Base-by-base conservation (phyloP, 495 filamentous ascomycete species). In the Lophium mytilinum region DNA sequence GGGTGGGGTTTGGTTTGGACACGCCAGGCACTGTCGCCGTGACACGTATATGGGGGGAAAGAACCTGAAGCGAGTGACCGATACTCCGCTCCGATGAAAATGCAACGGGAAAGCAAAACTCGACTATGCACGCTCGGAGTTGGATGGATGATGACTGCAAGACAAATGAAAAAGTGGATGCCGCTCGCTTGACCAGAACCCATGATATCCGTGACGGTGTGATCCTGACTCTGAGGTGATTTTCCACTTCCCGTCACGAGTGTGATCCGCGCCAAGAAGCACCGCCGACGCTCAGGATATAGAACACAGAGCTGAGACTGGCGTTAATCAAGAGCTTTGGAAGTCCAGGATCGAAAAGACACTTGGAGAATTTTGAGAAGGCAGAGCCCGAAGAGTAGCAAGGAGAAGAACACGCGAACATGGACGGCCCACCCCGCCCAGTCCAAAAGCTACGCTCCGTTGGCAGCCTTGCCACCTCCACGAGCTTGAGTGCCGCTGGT, bases 341-440 rank as follows among this genome's bases (percentile, higher is more conserved):
- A 48, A 6, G 33, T 30, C 21, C 21, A 11, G 33, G 17, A 18
- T 24, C 19, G 17, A 24, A 48, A 14, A 18, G 14, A 9, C 33
- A 48, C 21, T 24, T 33, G 45, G 33, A 48, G 45, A 14, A 48
- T 1, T 14, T 48, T 48, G 8, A 30, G 15, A 2, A 30, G 7
- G 45, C 21, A 48, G 45, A 19, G 33, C 8, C 17, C 45, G 21
- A 48, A 24, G 6, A 48, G 7, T 18, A 61, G 21, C 36, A 60
- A 21, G 56, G 41, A 58, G 36, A 58, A 55, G 19, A 63, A 63
- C 33, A 45, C 35, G 56, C 60, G 57, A 58, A 65, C 61, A 54
- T 60, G 21, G 57, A 61, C 57, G 62, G 62, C 58, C 53, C 62
- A 65, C 58, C 62, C 62, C 62, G 58, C 58, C 62, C 55, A 52